Evolutionary conservation across 2,329 filamentous ascomycete species (phyloP).

Genomic region (Thyridium curvatum): DNA sequence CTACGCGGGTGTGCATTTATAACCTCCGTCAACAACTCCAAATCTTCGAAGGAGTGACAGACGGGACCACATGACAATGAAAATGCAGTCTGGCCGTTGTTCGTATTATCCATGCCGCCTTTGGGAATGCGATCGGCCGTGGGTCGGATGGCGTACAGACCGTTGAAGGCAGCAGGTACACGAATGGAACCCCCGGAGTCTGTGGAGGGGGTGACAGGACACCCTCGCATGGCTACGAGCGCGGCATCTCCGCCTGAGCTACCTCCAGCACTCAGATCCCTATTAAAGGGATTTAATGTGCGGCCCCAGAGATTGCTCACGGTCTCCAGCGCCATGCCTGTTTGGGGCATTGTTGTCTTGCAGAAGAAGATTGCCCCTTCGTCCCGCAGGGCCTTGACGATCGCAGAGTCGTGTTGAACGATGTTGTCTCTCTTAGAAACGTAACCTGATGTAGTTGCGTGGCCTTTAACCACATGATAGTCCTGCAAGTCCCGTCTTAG

Average conservation of each 20-base stretch:
- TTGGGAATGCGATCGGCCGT: constrained; percentile 16
- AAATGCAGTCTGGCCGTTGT: constrained; percentile 51
- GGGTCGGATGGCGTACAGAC: constrained; percentile 21
- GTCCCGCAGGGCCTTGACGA: no score
- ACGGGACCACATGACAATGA: constrained; percentile 55
- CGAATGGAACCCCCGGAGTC: constrained; percentile 21
- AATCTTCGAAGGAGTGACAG: constrained; percentile 44
- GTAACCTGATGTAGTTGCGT: no score
- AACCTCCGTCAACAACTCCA: constrained; percentile 33
- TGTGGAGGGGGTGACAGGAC: constrained; percentile 25
- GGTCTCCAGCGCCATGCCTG: no score
- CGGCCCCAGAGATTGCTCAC: no score
- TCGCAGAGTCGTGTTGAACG: no score
- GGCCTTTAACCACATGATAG: no score
- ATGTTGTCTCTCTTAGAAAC: no score
- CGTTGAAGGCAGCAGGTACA: constrained; percentile 22
- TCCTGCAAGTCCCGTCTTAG: no score
- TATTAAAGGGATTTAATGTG: no score
- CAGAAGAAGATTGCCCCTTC: no score
- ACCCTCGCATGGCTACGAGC: constrained; percentile 23
- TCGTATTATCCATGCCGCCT: constrained; percentile 14
- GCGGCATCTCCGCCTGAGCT: constrained; percentile 30
- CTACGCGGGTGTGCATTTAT: constrained; percentile 15
- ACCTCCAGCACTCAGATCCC: constrained; percentile 15
- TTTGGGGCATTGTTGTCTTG: no score